A percentile compares a stretch with the other conserved stretches of the same genome.
phyloP scores from a whole-genome alignment of 768 basidiomycete species.

The Rhodosporidiobolus sp. region DNA sequence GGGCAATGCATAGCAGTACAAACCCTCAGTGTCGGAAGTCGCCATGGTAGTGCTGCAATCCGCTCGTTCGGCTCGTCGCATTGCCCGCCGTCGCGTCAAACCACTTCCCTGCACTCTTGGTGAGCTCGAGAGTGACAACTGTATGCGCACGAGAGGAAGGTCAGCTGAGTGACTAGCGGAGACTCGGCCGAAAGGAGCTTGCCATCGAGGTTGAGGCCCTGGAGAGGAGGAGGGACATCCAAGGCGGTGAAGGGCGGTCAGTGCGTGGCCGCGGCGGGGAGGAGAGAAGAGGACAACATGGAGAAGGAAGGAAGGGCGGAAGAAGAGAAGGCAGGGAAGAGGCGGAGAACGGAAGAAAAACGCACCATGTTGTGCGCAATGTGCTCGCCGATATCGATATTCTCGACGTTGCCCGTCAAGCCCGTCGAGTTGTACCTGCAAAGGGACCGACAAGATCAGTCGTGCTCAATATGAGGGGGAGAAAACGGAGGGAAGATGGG shows the following conservation, averaged over 20 bases:
- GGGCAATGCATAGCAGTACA: too few relatives aligned
- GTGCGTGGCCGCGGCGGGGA: too few relatives aligned
- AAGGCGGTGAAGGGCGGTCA: background rate
- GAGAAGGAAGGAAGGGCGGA: background rate
- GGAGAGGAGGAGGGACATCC: background rate
- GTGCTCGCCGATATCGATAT: slow-evolving; percentile 42
- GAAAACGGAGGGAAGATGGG: background rate
- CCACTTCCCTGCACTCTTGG: slow-evolving; percentile 16
- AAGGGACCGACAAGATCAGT: slow-evolving; percentile 11
- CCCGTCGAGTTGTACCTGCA: slow-evolving; percentile 26
- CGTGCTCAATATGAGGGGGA: slow-evolving; percentile 16
- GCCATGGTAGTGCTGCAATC: slow-evolving; percentile 41
- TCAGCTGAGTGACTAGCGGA: background rate
- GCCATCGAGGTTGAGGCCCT: slow-evolving; percentile 22
- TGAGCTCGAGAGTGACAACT: slow-evolving; percentile 35
- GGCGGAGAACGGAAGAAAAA: too few relatives aligned
- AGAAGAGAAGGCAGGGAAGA: background rate
- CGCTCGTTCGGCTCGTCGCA: background rate
- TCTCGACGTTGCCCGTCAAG: slow-evolving; percentile 42
- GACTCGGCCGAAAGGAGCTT: background rate
- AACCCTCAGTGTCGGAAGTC: slow-evolving; percentile 8
- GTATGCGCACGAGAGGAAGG: background rate
- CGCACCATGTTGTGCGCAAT: slow-evolving; percentile 38
- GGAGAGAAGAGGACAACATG: too few relatives aligned
- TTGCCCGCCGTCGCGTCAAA: slow-evolving; percentile 14